A percentile compares a stretch with the other conserved stretches of the same genome.
phyloP scores from a whole-genome alignment of 371 early-diverging fungal species.

The Globomyces sp. region DNA sequence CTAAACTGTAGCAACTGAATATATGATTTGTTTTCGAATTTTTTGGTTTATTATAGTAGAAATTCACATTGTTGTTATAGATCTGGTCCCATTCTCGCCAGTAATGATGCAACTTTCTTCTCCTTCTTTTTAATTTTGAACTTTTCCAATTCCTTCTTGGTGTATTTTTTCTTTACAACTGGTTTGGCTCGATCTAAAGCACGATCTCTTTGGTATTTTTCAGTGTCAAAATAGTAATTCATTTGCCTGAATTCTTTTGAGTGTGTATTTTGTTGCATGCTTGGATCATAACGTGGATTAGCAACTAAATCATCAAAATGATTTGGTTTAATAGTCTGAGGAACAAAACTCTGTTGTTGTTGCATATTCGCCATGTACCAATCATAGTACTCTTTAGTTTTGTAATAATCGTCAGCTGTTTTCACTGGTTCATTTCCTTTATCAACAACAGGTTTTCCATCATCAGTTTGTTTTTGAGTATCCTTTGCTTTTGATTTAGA shows the following conservation, averaged over 20 bases:
- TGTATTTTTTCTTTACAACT: conserved; percentile 31
- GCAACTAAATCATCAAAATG: too few species aligned
- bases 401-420: conserved; percentile 8
- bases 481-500: neutral
- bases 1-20: too few species aligned
- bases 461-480: neutral
- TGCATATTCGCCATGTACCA: conserved; percentile 11
- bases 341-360: neutral
- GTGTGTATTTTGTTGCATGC: conserved; percentile 2
- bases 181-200: conserved; percentile 12
- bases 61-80: neutral
- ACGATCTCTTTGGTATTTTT: conserved; percentile 25
- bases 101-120: conserved; percentile 30
- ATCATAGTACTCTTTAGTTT: conserved; percentile 9
- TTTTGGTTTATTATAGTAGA: too few species aligned
- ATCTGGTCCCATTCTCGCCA: conserved; percentile 16
- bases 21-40: too few species aligned
- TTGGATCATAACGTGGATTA: neutral
- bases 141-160: conserved; percentile 33
- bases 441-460: conserved; percentile 15
- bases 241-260: conserved; percentile 28
- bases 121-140: conserved; percentile 39
- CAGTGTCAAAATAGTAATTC: conserved; percentile 32
- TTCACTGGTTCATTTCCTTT: conserved; percentile 5
- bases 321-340: neutral